Evolutionary conservation across 768 basidiomycete genomes (phyloP), one percentile per base, ranked within the genome.

Genomic region (Pholiota conissans): DNA sequence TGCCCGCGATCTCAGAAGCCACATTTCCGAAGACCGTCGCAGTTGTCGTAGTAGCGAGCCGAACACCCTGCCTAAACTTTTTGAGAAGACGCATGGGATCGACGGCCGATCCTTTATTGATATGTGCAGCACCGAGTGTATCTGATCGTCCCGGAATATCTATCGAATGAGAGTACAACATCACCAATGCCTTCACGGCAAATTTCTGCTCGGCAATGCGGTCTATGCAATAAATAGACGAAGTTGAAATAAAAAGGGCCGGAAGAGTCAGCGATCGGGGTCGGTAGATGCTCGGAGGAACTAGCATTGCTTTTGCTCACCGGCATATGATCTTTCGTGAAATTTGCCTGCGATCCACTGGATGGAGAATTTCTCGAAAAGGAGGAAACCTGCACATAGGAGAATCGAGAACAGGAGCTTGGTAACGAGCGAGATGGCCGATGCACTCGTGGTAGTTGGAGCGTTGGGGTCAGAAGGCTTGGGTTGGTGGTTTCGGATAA

Each of bases 341-440:
- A 92, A 93, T 67, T 91, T 90, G 45, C 77, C 79, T 46, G 88
- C 88, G 63, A 96, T 93, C 78, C 86, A 85, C 69, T 95, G 94
- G 48, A 97, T 90, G 13, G 88, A 71, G 58, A 95, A 83, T 67
- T 97, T 97, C 71, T 95, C 93, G 54, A 82, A 86, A 10, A 90
- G 78, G 5, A 95, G 80, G 24, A 93, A 77, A 26, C 80, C 80
- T 0, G 87, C 71, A 66, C 86, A 90, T 48, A 95, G 66, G 66
- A 86, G 81, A 49, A 89, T 68, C 7, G 85, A 90, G 66, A 95
- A 93, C 6, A 92, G 76, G 26, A 93, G 72, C 67, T 86, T 87
- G 3, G 76, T 81, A 35, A 89, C 74, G 18, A 87, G 75, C 45
- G 74, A 70, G 50, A 93, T 73, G 26, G 81, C 79, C 34, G 71